Percentiles rank a stretch among this genome's conserved stretches.
These are phyloP conservation scores for Straminergon stramineum DNA, from an alignment of 225 moss, liverwort and hornwort genomes.

Conservation along the genomic window DNA sequence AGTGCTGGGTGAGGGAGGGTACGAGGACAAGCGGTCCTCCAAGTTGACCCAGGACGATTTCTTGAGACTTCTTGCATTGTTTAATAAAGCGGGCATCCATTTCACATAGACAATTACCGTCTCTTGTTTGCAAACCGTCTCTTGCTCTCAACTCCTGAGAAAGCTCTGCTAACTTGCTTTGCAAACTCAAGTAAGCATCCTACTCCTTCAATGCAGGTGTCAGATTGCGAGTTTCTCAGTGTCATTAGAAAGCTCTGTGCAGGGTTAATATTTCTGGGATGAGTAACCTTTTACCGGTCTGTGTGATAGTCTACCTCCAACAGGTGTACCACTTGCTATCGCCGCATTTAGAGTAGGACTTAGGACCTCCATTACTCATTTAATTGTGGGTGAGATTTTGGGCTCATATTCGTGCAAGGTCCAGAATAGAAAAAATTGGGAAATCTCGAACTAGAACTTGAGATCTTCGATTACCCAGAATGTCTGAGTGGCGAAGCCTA, in stretches of 20 bases:
- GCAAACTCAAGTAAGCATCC: neutral
- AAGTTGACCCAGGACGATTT: slow-evolving; percentile 70
- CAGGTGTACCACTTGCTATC: too few species aligned
- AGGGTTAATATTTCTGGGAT: neutral
- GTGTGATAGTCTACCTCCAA: neutral
- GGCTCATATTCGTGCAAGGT: neutral
- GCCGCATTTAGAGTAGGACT: neutral
- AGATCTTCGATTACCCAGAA: neutral
- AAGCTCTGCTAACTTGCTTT: neutral
- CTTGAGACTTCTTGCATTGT: slow-evolving; percentile 43
- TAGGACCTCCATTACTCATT: neutral
- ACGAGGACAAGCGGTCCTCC: slow-evolving; percentile 80
- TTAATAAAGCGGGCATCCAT: slow-evolving; percentile 83
- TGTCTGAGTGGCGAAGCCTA: too few species aligned
- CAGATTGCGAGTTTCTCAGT: neutral
- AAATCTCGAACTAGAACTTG: neutral
- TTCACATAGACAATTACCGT: slow-evolving; percentile 28
- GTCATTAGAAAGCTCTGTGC: neutral
- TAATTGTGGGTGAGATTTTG: neutral
- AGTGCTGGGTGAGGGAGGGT: slow-evolving; percentile 47
- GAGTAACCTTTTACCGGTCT: neutral
- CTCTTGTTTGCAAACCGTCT: neutral
- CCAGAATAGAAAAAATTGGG: neutral
- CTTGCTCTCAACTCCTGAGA: neutral
- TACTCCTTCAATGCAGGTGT: neutral